Conservation (phyloP, 2,329 filamentous ascomycete species). For the Coniochaeta sp. region DNA sequence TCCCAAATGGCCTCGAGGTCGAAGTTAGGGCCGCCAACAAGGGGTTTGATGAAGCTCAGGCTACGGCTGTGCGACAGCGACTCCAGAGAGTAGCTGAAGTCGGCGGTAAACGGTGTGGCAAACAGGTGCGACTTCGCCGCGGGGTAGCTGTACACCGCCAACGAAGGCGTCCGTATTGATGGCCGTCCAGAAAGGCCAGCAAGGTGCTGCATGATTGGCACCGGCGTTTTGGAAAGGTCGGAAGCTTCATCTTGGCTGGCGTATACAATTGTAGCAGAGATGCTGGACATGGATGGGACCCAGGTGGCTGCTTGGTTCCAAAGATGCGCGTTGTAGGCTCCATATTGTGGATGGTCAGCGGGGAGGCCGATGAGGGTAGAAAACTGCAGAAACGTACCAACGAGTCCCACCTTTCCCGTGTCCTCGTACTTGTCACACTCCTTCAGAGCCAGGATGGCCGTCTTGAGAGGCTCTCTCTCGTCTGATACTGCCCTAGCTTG, state of each 20-base stretch:
- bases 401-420: not conserved
- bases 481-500: conserved; percentile 24
- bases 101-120: not conserved
- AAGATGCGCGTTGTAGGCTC: not conserved
- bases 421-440: not conserved
- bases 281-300: no score
- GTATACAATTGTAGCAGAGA: not conserved
- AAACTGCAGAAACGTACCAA: not conserved
- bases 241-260: not conserved
- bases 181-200: not conserved
- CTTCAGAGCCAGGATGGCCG: not conserved
- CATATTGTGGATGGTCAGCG: not conserved
- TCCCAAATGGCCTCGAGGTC: conserved; percentile 75
- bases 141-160: not conserved
- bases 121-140: not conserved
- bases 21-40: conserved; percentile 51
- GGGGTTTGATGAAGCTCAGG: not conserved
- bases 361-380: not conserved
- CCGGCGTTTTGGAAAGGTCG: not conserved
- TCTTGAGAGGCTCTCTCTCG: no score
- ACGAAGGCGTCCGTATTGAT: not conserved
- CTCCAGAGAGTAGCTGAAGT: not conserved
- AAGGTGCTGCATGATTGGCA: not conserved
- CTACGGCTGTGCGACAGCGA: not conserved
- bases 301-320: no score